Percentiles rank a stretch among this genome's conserved stretches.
phyloP scores from a whole-genome alignment of 192 early-diverging fungal genomes.

The Podila epigama region DNA sequence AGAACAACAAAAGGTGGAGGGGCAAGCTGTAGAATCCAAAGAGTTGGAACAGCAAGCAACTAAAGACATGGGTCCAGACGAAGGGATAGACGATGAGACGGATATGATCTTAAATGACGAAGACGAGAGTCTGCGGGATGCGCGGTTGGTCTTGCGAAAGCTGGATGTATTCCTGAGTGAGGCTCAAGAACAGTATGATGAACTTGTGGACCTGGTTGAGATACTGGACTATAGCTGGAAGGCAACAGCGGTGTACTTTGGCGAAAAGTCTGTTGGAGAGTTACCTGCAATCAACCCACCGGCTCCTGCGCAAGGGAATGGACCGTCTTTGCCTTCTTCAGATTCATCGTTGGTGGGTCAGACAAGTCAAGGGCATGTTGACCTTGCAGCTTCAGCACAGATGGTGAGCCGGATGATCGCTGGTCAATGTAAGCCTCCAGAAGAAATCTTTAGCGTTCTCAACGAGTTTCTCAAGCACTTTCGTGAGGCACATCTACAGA shows the following conservation, averaged over 20 bases:
- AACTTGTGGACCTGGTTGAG: slow-evolving; percentile 30
- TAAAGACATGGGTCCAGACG: no score
- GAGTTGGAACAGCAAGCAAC: no score
- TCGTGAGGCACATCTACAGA: slow-evolving; percentile 40
- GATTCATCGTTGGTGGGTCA: background rate
- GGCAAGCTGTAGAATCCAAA: background rate
- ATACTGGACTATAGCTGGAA: slow-evolving; percentile 30
- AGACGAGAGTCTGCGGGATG: slow-evolving; percentile 8
- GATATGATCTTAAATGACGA: no score
- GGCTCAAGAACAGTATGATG: slow-evolving; percentile 29
- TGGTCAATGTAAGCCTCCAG: slow-evolving; percentile 36
- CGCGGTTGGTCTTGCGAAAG: slow-evolving; percentile 10
- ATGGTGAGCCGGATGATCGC: slow-evolving; percentile 16
- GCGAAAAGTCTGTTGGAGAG: slow-evolving; percentile 33
- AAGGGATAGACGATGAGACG: no score
- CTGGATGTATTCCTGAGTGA: slow-evolving; percentile 24
- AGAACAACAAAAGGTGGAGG: background rate
- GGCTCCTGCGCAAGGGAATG: background rate
- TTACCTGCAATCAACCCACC: no score
- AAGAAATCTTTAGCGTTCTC: slow-evolving; percentile 40
- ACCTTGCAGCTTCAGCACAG: slow-evolving; percentile 6
- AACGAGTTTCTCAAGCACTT: slow-evolving; percentile 42
- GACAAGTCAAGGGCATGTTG: no score
- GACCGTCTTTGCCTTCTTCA: background rate
- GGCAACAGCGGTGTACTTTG: slow-evolving; percentile 42